These are phyloP conservation scores for Chondrostereum purpureum DNA, from an alignment of 1,284 basidiomycete species.

Conservation along the genomic window DNA sequence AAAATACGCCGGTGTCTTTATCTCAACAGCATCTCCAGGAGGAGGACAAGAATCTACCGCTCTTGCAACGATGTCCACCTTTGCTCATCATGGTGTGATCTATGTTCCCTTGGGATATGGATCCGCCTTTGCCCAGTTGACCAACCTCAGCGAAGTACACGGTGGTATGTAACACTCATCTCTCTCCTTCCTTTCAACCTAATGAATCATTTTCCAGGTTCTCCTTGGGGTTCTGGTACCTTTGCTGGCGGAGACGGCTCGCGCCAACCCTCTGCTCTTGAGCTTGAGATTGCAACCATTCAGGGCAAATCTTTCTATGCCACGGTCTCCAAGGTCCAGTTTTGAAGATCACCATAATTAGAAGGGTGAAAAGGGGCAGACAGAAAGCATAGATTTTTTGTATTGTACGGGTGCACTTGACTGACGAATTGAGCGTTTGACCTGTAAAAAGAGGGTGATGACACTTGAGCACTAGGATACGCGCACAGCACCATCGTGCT, in stretches of 20 bases:
- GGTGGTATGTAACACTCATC: conserved; percentile 46
- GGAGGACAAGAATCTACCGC: conserved; percentile 75
- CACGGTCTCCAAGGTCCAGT: conserved; percentile 34
- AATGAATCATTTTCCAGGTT: conserved; percentile 31
- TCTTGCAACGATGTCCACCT: conserved; percentile 60
- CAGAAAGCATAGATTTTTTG: too few species aligned
- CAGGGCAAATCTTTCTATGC: conserved; percentile 63
- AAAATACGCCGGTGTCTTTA: conserved; percentile 76
- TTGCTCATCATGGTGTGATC: conserved; percentile 76
- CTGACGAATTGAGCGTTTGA: too few species aligned
- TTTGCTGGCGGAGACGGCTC: conserved; percentile 58
- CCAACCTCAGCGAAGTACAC: conserved; percentile 56
- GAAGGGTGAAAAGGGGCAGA: background rate
- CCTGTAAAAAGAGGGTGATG: too few species aligned
- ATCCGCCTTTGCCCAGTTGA: conserved; percentile 47
- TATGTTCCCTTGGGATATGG: conserved; percentile 80
- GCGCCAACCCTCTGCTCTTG: conserved; percentile 54
- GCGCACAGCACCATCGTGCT: too few species aligned
- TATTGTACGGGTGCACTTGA: too few species aligned
- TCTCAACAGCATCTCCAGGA: conserved; percentile 58
- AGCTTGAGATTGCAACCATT: conserved; percentile 57
- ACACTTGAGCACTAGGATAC: too few species aligned
- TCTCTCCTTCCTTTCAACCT: conserved; percentile 1
- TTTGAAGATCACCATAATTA: conserved; percentile 12
- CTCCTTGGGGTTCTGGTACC: conserved; percentile 73